These are phyloP conservation scores for Paspalum vaginatum DNA, from an alignment of 176 grass and related monocot genomes.

Conservation along the genomic window DNA sequence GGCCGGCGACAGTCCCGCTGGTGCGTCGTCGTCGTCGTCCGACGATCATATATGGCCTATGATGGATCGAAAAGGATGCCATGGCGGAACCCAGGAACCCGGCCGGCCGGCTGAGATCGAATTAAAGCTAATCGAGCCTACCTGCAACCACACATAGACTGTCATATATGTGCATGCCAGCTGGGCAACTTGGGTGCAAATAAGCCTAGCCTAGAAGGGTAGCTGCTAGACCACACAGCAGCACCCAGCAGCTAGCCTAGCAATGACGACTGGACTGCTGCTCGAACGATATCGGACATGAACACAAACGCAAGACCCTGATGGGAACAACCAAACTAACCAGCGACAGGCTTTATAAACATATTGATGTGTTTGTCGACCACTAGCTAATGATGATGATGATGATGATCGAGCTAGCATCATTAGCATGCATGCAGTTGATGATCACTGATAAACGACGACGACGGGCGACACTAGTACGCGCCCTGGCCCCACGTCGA, in stretches of 20 bases:
- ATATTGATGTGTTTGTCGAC: neutral
- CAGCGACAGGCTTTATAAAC: neutral
- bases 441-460: too few relatives aligned
- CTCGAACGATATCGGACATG: neutral
- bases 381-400: too few relatives aligned
- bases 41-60: neutral
- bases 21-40: neutral
- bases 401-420: too few relatives aligned
- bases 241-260: neutral
- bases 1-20: neutral
- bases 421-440: too few relatives aligned
- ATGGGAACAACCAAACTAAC: conserved; percentile 42
- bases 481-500: too few relatives aligned
- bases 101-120: too few relatives aligned
- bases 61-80: conserved; percentile 13
- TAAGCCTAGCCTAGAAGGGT: too few relatives aligned
- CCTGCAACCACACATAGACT: neutral
- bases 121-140: neutral
- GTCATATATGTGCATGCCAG: neutral
- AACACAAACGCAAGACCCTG: neutral
- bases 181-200: neutral
- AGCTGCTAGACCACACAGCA: too few relatives aligned
- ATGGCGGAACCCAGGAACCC: neutral
- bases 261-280: neutral
- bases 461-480: too few relatives aligned